Conservation (phyloP, 73 alveolate genomes). For the Blepharisma japonicum region DNA sequence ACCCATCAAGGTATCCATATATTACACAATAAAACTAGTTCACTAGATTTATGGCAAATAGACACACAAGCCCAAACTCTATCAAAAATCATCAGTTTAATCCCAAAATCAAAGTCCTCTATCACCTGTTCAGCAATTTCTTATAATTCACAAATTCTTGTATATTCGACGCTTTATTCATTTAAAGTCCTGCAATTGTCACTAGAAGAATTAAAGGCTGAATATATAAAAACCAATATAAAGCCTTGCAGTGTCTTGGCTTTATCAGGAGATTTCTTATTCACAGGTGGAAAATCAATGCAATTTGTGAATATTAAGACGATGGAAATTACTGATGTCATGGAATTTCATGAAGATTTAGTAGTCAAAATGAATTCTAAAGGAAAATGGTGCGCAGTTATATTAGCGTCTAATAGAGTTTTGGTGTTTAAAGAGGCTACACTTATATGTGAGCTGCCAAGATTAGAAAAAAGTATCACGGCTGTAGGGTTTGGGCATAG, state of each 20-base stretch:
- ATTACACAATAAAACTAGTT: not conserved
- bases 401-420: not conserved
- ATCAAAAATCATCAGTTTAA: not conserved
- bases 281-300: not conserved
- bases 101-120: not conserved
- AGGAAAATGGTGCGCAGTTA: not conserved
- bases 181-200: not conserved
- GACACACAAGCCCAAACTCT: not conserved
- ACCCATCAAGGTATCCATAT: not conserved
- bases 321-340: too few species aligned
- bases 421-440: not conserved
- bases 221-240: not conserved
- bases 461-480: not conserved
- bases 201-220: not conserved
- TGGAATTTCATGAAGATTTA: not conserved
- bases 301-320: too few species aligned
- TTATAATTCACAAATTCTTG: not conserved
- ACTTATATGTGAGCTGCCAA: not conserved
- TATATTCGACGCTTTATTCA: not conserved
- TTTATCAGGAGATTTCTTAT: not conserved
- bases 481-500: constrained; percentile 10
- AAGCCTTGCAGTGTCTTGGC: not conserved
- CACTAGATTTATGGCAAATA: not conserved
- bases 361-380: not conserved
- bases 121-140: not conserved